Percentiles rank a stretch among this genome's conserved stretches.
Conservation (phyloP, 352 stramenopile species). For the Phytophthora gonapodyides region DNA sequence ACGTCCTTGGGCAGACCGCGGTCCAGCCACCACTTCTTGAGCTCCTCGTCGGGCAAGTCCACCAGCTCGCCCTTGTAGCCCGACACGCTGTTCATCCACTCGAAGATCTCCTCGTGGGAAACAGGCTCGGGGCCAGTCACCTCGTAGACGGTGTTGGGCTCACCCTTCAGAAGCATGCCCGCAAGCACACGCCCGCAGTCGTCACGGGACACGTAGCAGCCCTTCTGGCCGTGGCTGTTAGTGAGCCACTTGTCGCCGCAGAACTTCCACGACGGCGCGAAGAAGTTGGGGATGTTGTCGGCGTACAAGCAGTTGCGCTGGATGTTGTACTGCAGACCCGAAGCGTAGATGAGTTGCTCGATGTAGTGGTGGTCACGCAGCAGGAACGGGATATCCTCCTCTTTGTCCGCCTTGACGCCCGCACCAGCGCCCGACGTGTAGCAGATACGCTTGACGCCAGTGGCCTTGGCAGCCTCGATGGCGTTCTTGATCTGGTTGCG, state of each 20-base stretch:
- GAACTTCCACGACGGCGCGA: constrained; percentile 36
- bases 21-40: constrained; percentile 24
- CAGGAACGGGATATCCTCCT: constrained; percentile 32
- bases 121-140: constrained; percentile 16
- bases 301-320: constrained; percentile 34
- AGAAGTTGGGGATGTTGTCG: constrained; percentile 34
- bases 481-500: constrained; percentile 32
- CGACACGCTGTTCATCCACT: constrained; percentile 12
- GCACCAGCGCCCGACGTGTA: constrained; percentile 29
- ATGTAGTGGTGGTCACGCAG: constrained; percentile 34
- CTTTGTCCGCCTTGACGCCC: constrained; percentile 20
- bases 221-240: constrained; percentile 21
- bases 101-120: constrained; percentile 20
- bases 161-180: constrained; percentile 12
- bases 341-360: constrained; percentile 27
- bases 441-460: constrained; percentile 30
- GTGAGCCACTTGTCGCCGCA: constrained; percentile 33
- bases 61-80: constrained; percentile 19
- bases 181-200: constrained; percentile 17
- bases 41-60: constrained; percentile 19
- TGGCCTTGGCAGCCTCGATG: constrained; percentile 22
- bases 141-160: constrained; percentile 22
- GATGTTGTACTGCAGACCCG: constrained; percentile 35
- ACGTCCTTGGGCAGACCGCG: constrained; percentile 16
- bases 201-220: constrained; percentile 26